Percentiles rank a stretch among this genome's conserved stretches.
phyloP scores from a whole-genome alignment of 2,329 filamentous ascomycete species.

The Colletotrichum tropicicola region DNA sequence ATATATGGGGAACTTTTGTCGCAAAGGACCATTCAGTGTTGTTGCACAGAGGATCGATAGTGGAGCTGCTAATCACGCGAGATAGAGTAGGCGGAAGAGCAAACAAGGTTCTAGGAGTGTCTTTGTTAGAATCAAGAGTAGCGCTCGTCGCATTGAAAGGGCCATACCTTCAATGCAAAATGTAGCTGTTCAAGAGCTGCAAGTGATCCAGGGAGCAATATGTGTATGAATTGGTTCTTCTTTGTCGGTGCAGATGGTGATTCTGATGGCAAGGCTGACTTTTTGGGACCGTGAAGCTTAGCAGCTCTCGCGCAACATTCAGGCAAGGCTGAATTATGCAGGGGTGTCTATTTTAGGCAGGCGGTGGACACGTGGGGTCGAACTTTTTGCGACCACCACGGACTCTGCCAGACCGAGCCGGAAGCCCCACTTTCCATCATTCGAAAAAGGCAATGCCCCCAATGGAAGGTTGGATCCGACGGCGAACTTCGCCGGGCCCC shows the following conservation, averaged over 20 bases:
- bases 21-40: neutral
- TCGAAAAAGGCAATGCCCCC: neutral
- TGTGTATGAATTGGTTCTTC: slow-evolving; percentile 10
- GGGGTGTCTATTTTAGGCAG: slow-evolving; percentile 23
- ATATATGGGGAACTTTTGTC: neutral
- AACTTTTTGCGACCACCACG: slow-evolving; percentile 6
- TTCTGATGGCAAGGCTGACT: slow-evolving; percentile 28
- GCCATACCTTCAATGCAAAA: neutral
- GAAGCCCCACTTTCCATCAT: neutral
- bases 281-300: slow-evolving; percentile 14
- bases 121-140: neutral
- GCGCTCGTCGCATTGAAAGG: too few relatives aligned
- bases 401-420: neutral
- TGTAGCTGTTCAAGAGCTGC: neutral
- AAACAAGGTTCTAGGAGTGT: neutral
- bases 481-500: neutral
- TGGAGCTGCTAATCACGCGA: neutral
- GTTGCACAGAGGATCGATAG: neutral
- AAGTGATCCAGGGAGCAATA: neutral
- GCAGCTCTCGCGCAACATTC: slow-evolving; percentile 16
- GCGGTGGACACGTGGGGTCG: slow-evolving; percentile 21
- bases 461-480: neutral
- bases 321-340: slow-evolving; percentile 31
- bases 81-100: neutral
- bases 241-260: neutral